Conservation (phyloP, 2,329 filamentous ascomycete genomes). For the Paecilomyces variotii region DNA sequence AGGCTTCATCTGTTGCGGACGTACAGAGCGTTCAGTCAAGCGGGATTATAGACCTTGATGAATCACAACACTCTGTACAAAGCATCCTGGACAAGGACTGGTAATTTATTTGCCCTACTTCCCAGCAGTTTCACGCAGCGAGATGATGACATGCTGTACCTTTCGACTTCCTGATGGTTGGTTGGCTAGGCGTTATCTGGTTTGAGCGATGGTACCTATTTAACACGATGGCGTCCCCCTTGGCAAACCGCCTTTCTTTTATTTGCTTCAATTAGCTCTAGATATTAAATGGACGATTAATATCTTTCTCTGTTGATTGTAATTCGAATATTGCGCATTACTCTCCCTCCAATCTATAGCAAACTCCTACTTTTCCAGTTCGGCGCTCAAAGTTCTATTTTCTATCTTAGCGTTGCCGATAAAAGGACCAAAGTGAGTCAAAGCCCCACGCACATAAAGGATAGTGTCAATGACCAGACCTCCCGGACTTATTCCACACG, state of each 20-base stretch:
- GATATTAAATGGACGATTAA: not conserved
- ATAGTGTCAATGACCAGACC: not conserved
- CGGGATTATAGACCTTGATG: slow-evolving; percentile 18
- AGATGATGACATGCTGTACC: not conserved
- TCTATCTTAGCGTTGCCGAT: not conserved
- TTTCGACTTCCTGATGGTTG: not conserved
- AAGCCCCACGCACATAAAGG: not conserved
- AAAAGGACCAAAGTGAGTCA: not conserved
- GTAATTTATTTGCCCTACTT: slow-evolving; percentile 2
- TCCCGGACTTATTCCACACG: not conserved
- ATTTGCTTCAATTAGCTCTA: not conserved
- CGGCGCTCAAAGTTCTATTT: not conserved
- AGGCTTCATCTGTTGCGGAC: slow-evolving; percentile 20
- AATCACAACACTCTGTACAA: slow-evolving; percentile 12
- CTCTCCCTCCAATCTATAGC: too few species aligned
- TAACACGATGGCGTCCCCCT: not conserved
- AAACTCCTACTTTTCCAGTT: too few species aligned
- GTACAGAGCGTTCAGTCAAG: slow-evolving; percentile 30
- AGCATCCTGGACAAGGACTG: slow-evolving; percentile 14
- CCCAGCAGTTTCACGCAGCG: not conserved
- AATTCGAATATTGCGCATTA: too few species aligned
- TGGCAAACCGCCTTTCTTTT: not conserved
- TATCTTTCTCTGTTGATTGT: not conserved
- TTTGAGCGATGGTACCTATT: not conserved
- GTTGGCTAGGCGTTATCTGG: not conserved